These are phyloP conservation scores for Aspergillus fijiensis DNA, from an alignment of 2,329 filamentous ascomycete genomes.

Conservation along the genomic window DNA sequence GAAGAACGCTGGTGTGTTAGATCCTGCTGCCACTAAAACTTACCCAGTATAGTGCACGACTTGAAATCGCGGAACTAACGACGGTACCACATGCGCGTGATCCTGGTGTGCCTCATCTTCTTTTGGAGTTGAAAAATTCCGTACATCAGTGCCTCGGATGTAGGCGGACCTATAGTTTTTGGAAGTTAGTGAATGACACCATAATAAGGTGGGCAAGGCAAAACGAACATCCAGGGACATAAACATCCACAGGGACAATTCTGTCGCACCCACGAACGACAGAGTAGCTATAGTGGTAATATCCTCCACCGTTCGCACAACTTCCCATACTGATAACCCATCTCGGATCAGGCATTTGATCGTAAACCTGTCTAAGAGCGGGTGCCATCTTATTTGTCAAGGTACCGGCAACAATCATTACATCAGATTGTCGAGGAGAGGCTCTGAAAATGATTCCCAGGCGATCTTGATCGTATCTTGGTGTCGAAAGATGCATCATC, in stretches of 20 bases:
- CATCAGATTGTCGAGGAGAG: slow-evolving; percentile 81
- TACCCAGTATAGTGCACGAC: background rate
- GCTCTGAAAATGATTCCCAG: slow-evolving; percentile 89
- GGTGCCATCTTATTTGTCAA: slow-evolving; percentile 97
- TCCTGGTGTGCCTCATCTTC: slow-evolving; percentile 66
- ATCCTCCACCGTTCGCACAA: slow-evolving; percentile 82
- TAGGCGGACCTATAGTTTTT: slow-evolving; percentile 46
- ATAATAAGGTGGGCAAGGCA: background rate
- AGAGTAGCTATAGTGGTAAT: slow-evolving; percentile 85
- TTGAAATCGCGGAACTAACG: slow-evolving; percentile 34
- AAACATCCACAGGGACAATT: slow-evolving; percentile 80
- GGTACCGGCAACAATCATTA: slow-evolving; percentile 92
- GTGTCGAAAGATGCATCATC: slow-evolving; percentile 92
- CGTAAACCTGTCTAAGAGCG: slow-evolving; percentile 84
- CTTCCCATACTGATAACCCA: slow-evolving; percentile 88
- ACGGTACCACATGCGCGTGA: slow-evolving; percentile 60
- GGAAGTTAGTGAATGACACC: slow-evolving; percentile 9
- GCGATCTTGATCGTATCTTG: slow-evolving; percentile 86
- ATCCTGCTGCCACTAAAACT: background rate
- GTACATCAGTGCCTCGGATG: slow-evolving; percentile 57
- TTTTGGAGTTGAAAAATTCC: slow-evolving; percentile 77
- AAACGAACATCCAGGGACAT: slow-evolving; percentile 75
- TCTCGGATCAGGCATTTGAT: slow-evolving; percentile 91
- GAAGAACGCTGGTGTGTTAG: background rate
- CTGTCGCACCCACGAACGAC: slow-evolving; percentile 75